Evolutionary conservation across 1,284 basidiomycete species (phyloP), one percentile per base, ranked within the genome.

Genomic region (Cryptococcus hybrid): DNA sequence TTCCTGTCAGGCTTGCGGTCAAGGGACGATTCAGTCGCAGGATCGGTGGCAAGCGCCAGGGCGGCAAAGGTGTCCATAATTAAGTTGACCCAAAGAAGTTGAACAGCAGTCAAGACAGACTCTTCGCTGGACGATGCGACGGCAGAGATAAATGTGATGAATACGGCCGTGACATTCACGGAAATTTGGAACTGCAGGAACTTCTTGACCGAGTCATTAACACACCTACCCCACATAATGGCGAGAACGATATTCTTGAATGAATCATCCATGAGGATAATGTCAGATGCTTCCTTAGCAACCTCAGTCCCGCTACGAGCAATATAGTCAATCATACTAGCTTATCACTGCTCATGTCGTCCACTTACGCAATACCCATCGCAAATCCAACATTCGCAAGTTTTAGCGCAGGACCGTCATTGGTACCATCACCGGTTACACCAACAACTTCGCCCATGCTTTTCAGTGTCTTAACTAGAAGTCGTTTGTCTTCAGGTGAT

Each of bases 121-220:
- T 80, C 71, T 74, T 96, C 92, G 48, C 85, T 74, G 2, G 74
- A 67, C 7, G 90, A 92, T 0, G 90, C 85, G 51, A 97, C 86
- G 35, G 93, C 90, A 34, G 93, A 88, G 59, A 96, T 84, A 67
- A 93, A 94, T 7, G 95, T 98, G 72, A 98, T 88, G 60, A 95
- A 78, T 58, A 98, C 94, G 48, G 95, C 95, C 5, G 92, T 94
- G 61, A 98, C 85, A 82, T 98, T 99, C 70, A 91, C 91, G 7
- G 91, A 92, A 64, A 99, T 84, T 81, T 99, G 96, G 85, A 98
- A 98, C 81, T 98, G 95, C 61, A 99, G 75, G 81, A 98, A 99
- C 81, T 98, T 98, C 75, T 89, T 88, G 61, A 98, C 95, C 0
- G 93, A 86, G 74, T 99, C 95, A 78, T 97, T 98, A 63, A 99